phyloP scores from a whole-genome alignment of 257 asterid species.

The Pogostemon cablin region DNA sequence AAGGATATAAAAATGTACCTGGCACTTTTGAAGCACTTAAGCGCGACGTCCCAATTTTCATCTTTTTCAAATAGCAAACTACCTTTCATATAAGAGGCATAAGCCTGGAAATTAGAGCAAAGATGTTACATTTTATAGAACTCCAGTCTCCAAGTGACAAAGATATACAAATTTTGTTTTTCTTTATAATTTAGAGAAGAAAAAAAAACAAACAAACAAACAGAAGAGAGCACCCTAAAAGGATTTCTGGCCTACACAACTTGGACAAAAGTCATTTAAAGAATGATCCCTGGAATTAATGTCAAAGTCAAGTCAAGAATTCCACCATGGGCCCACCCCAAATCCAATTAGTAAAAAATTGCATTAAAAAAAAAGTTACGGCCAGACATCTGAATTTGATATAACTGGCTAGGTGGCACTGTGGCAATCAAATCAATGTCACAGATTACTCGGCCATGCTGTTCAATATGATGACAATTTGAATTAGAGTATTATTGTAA shows the following conservation, averaged over 20 bases:
- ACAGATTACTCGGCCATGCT: background rate
- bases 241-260: background rate
- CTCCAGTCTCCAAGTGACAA: constrained; percentile 24
- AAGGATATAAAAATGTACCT: constrained; percentile 52
- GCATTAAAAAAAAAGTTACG: background rate
- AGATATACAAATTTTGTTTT: background rate
- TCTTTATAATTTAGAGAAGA: background rate
- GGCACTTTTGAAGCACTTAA: constrained; percentile 89
- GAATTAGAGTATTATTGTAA: background rate
- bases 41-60: constrained; percentile 87
- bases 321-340: background rate
- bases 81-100: constrained; percentile 96
- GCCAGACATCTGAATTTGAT: background rate
- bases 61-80: constrained; percentile 90
- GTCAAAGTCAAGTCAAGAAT: background rate
- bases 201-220: background rate
- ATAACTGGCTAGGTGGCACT: background rate
- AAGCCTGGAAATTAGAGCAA: constrained; percentile 62
- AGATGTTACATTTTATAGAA: constrained; percentile 13
- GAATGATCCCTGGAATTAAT: background rate
- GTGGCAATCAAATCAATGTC: constrained; percentile 10
- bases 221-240: constrained; percentile 8
- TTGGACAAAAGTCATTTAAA: background rate
- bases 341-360: background rate
- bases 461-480: constrained; percentile 7